Evolutionary conservation across 768 basidiomycete species (phyloP).

Genomic region (Tremella mesenterica): DNA sequence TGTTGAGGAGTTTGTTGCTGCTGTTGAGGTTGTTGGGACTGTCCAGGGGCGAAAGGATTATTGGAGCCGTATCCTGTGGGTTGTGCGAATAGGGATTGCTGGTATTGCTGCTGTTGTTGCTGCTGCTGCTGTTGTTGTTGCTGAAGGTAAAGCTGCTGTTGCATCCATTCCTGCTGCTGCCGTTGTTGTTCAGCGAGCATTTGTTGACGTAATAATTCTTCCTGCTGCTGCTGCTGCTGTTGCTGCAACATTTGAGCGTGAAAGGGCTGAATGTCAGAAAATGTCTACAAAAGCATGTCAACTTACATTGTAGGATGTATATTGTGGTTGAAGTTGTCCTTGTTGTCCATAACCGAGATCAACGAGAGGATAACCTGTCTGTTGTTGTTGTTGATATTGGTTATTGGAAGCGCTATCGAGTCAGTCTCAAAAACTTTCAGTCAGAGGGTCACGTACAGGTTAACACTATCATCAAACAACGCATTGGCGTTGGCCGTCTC

Average conservation of each 20-base stretch:
- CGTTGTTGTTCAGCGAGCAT: constrained; percentile 45
- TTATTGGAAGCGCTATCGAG: constrained; percentile 6
- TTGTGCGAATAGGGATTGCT: constrained; percentile 45
- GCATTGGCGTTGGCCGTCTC: constrained; percentile 64
- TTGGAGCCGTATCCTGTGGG: constrained; percentile 59
- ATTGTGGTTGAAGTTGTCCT: constrained; percentile 79
- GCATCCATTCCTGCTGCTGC: constrained; percentile 45
- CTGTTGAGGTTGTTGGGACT: constrained; percentile 28
- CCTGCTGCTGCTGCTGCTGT: constrained; percentile 52
- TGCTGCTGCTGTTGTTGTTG: constrained; percentile 29
- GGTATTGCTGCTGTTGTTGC: constrained; percentile 35
- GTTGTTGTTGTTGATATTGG: constrained; percentile 44
- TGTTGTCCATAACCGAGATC: constrained; percentile 48
- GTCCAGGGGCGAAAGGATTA: constrained; percentile 74
- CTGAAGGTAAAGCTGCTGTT: constrained; percentile 29
- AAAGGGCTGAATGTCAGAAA: constrained; percentile 35
- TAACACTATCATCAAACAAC: constrained; percentile 78
- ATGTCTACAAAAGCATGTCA: constrained; percentile 43
- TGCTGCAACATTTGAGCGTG: constrained; percentile 81
- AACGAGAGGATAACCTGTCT: constrained; percentile 40
- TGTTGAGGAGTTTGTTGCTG: constrained; percentile 26
- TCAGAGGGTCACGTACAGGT: constrained; percentile 54
- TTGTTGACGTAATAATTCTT: constrained; percentile 49
- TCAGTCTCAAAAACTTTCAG: constrained; percentile 4
- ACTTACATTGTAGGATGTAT: constrained; percentile 72